Conservation (phyloP, 257 asterid species). For the Solanum sejunctum region DNA sequence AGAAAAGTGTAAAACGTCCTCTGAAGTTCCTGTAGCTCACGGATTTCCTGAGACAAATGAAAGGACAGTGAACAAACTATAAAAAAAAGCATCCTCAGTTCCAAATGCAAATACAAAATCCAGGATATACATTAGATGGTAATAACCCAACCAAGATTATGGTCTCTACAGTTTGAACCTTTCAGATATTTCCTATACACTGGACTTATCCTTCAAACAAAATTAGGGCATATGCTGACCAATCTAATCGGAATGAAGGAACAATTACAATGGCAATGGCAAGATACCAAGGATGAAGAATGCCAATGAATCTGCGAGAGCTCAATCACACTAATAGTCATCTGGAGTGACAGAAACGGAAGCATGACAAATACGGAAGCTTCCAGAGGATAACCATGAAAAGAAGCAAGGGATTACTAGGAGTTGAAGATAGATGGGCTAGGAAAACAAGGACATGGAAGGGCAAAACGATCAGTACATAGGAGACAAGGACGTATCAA, state of each 20-base stretch:
- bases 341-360: neutral
- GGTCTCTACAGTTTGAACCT: neutral
- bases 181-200: neutral
- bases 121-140: neutral
- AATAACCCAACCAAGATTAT: neutral
- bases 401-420: neutral
- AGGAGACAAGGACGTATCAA: neutral
- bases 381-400: neutral
- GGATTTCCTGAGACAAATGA: slow-evolving; percentile 57
- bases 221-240: neutral
- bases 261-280: neutral
- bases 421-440: neutral
- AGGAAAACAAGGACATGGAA: neutral
- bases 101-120: neutral
- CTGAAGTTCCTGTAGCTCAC: slow-evolving; percentile 89
- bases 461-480: neutral
- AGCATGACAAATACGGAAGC: neutral
- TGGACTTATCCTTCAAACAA: neutral
- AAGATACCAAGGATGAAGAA: neutral
- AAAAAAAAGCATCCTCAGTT: neutral
- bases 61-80: neutral
- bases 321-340: neutral
- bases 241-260: neutral
- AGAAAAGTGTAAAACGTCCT: slow-evolving; percentile 61
- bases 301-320: neutral